Evolutionary conservation across 805 yeast species (phyloP), one percentile per base, ranked within the genome.

Genomic region (Nakazawaea holstii): DNA sequence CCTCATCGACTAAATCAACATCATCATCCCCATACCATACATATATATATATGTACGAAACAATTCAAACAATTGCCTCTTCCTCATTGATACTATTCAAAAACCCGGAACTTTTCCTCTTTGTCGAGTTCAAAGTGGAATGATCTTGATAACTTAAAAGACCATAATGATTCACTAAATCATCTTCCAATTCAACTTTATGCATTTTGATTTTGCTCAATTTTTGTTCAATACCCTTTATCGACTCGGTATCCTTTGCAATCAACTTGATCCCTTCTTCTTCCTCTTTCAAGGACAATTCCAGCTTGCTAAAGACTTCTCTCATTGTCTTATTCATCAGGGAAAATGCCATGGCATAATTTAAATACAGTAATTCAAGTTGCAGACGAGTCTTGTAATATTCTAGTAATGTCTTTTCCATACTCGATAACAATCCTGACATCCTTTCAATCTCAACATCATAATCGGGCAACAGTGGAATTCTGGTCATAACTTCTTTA

Each of bases 271-370:
- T 38, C 10, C 56, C 56, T 29, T 42, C 42, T 9, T 51, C 44
- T 31, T 53, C 56, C 14, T 47, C 53, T 39, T 51, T 50, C 2
- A 39, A 31, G 6, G 52, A 43, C 20, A 53, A 35, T 27, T 48
- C 54, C 24, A 43, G 39, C 41, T 42, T 41, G n/a, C 44, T 31
- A 36, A 49, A 49, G n/a, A 39, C 24, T 8, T 49, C 45, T 17
- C 35, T 46, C 35, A 43, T 40, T 4, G 41, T 46, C 29, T 28
- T 9, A 35, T 41, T 41, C 45, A 49, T 39, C 20, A 17, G 26
- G 7, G 24, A n/a, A 28, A 43, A 49, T 11, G 44, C 9, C 14
- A 39, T 20, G 20, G 43, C 10, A 36, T 49, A 49, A 3, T 46
- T 29, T 11, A 41, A 43, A 33, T 46, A 45, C 36, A 31, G 29